Conservation (phyloP, 2,329 filamentous ascomycete species). For the Aspergillus brunneoviolaceus region DNA sequence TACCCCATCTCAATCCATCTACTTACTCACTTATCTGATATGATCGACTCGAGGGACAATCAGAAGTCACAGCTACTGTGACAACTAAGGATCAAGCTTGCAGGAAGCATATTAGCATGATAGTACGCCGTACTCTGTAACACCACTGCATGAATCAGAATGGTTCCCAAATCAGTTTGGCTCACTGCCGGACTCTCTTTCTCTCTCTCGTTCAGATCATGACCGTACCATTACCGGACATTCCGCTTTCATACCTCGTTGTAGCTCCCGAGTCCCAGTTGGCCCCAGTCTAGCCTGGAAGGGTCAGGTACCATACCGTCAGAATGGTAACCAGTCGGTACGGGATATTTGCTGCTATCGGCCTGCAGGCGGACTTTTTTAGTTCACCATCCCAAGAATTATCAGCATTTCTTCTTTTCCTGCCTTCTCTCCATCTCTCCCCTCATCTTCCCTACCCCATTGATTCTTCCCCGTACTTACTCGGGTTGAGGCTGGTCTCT, state of each 20-base stretch:
- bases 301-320: neutral
- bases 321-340: neutral
- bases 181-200: too few species aligned
- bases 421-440: conserved; percentile 6
- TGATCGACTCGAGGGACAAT: neutral
- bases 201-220: too few species aligned
- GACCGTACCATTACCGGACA: neutral
- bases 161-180: neutral
- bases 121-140: too few species aligned
- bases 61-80: neutral
- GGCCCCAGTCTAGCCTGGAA: neutral
- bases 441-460: conserved; percentile 7
- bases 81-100: neutral
- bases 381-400: conserved; percentile 14
- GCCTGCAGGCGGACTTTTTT: conserved; percentile 2
- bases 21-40: neutral
- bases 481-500: neutral
- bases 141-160: neutral
- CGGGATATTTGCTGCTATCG: neutral
- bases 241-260: neutral
- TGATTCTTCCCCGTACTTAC: neutral
- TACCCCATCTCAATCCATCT: conserved; percentile 2
- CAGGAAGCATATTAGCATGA: neutral
- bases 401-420: conserved; percentile 4
- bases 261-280: neutral